phyloP scores from a whole-genome alignment of 2,329 filamentous ascomycete species.

The Curvularia spicifera region DNA sequence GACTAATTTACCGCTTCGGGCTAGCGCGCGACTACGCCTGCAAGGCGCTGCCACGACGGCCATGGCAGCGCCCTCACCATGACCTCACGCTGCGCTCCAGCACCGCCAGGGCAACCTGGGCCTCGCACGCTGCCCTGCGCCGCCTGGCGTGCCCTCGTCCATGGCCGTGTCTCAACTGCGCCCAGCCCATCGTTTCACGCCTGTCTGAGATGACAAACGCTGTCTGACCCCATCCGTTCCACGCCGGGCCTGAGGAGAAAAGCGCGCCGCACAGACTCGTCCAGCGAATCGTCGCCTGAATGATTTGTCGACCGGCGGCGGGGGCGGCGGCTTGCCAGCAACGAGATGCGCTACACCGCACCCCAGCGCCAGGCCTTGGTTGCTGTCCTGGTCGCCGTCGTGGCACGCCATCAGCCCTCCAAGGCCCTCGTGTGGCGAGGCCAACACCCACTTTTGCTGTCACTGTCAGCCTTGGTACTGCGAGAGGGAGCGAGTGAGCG shows the following conservation, averaged over 20 bases:
- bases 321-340: not conserved
- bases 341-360: constrained; percentile 4
- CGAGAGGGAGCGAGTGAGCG: not conserved
- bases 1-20: not conserved
- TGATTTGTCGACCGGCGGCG: not conserved
- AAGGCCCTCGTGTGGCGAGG: not conserved
- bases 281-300: constrained; percentile 25
- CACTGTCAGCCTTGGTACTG: not conserved
- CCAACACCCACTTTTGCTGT: not conserved
- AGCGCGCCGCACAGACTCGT: constrained; percentile 23
- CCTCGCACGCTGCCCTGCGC: not conserved
- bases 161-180: not conserved
- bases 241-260: constrained; percentile 13
- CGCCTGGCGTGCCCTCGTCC: not conserved
- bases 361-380: not conserved
- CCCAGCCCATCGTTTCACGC: constrained; percentile 9
- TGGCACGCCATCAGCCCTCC: constrained; percentile 9
- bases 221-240: constrained; percentile 30
- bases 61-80: not conserved
- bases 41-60: constrained; percentile 1
- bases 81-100: not conserved
- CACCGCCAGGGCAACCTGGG: too few species aligned
- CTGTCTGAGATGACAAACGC: constrained; percentile 3
- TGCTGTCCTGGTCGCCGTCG: not conserved
- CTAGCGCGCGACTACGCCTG: not conserved